Evolutionary conservation across 345 rosid species (phyloP).

Genomic region (Gossypium rotundifolium): DNA sequence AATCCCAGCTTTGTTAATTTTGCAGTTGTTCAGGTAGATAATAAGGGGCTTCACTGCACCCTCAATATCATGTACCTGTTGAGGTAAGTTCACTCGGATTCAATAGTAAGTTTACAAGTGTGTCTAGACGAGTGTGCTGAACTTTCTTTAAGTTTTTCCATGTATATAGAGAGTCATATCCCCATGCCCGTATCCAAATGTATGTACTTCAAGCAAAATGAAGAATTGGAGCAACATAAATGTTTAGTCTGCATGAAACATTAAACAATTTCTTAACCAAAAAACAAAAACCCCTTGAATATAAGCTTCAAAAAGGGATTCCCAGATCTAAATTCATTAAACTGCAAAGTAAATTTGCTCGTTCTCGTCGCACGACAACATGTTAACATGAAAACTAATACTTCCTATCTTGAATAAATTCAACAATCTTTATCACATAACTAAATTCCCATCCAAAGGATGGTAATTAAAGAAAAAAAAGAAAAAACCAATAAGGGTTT

Average conservation of each 20-base stretch:
- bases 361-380: not conserved
- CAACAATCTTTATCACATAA: not conserved
- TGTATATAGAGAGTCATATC: not conserved
- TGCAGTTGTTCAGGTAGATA: not conserved
- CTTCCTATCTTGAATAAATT: not conserved
- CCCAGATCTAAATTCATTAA: constrained; percentile 3
- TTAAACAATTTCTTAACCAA: not conserved
- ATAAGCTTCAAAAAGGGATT: not conserved
- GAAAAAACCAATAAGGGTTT: not conserved
- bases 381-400: not conserved
- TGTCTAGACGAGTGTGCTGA: not conserved
- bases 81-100: not conserved
- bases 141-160: not conserved
- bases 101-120: not conserved
- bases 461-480: not conserved
- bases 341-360: not conserved
- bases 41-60: not conserved
- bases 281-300: not conserved
- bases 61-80: not conserved
- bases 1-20: not conserved
- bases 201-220: not conserved
- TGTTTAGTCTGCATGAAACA: not conserved
- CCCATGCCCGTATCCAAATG: too few relatives aligned
- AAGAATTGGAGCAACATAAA: not conserved
- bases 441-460: not conserved